Conservation (phyloP, 768 basidiomycete species). For the Lactarius deliciosus region DNA sequence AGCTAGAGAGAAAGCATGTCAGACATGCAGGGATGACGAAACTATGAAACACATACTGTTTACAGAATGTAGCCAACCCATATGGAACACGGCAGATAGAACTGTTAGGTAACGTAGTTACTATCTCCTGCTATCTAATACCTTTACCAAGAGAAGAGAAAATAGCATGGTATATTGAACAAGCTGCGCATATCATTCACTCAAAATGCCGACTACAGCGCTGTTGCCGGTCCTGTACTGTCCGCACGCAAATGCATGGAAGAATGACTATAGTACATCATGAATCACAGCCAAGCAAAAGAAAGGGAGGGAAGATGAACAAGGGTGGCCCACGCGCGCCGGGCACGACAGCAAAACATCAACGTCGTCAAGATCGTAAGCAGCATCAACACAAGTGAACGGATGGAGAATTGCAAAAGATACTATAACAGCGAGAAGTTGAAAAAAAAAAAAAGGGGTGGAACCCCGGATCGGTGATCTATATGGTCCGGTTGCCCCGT, state of each 20-base stretch:
- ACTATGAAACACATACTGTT: too few relatives aligned
- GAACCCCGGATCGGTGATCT: conserved; percentile 19
- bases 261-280: conserved; percentile 26
- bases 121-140: too few relatives aligned
- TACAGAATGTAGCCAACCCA: too few relatives aligned
- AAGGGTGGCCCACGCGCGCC: conserved; percentile 16
- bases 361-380: conserved; percentile 28
- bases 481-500: conserved; percentile 21
- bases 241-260: conserved; percentile 23
- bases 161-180: conserved; percentile 24
- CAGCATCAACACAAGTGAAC: conserved; percentile 11
- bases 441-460: conserved; percentile 3
- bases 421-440: not conserved
- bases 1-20: too few relatives aligned
- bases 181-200: conserved; percentile 15
- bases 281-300: conserved; percentile 13
- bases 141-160: not conserved
- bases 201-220: conserved; percentile 4
- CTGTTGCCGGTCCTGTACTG: conserved; percentile 16
- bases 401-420: conserved; percentile 2
- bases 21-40: too few relatives aligned
- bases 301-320: not conserved
- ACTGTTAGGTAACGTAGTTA: too few relatives aligned
- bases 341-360: conserved; percentile 24
- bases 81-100: too few relatives aligned